Evolutionary conservation across 2,329 filamentous ascomycete species (phyloP), one percentile per base, ranked within the genome.

Genomic region (Sphaerostilbella broomeana): DNA sequence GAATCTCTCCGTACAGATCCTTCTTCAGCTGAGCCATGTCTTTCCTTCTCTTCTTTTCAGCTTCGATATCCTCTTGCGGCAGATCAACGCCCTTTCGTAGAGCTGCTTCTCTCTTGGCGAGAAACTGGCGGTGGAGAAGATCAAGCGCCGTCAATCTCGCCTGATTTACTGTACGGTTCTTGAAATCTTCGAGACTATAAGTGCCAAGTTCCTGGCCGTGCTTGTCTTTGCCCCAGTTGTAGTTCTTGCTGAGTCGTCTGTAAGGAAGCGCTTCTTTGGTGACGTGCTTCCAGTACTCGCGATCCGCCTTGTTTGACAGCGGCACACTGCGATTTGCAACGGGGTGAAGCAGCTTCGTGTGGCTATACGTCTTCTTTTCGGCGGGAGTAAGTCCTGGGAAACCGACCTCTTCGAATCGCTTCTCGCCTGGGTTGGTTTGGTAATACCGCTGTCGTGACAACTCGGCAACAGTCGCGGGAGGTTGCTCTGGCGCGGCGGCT

Each of bases 261-360:
- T 71, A 58, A 5, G 73, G 70, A 11, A 76, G 60, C 40, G 59
- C 65, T 33, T 70, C 64, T 47, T 77, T 75, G 54, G 66, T 67
- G 46, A 75, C 63, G 32, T 64, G 61, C 57, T 73, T 74, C 75
- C 75, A 79, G 53, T 73, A 69, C 50, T 78, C 74, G 51, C 70
- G 69, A 52, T 75, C 69, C 18, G 68, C 58, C 56, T 75, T 75
- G 55, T 64, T 58, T 45, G 58, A 61, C 22, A 63, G 54, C 29
- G 52, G 45, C 4, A 67, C 48, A 9, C 50, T 51, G 35, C 54
- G 58, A 43, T 61, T 54, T 30, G 60, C 60, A 25, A 65, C 61
- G 31, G 63, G 63, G 29, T 60, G 60, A 27, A 74, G 61, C 42
- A 72, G 65, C 47, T 67, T 62, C 13, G 65, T 53, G 55, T 70